Evolutionary conservation across 306 rosid species (phyloP), one percentile per base, ranked within the genome.

Genomic region (Psophocarpus tetragonolobus): DNA sequence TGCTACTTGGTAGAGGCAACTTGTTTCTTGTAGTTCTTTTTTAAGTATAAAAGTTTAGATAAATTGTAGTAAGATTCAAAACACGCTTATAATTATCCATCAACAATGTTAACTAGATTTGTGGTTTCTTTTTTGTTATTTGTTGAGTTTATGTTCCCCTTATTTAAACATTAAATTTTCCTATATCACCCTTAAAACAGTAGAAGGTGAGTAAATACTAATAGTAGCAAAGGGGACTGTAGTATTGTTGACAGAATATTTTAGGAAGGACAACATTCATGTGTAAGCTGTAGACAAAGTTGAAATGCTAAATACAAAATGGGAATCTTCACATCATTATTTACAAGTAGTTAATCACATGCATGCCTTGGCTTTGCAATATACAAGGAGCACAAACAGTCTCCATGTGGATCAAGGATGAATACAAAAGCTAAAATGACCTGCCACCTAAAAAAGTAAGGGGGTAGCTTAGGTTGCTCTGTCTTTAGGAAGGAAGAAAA

Each of bases 341-440:
- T 23, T 45, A 64, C 27, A 14, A 70, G 11, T 63, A 66, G 29
- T 81, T 74, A 82, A 82, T 78, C 84, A 78, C 82, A 74, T 68
- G 76, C 68, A 27, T 2, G 24, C 23, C 51, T 44, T 50, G 15
- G 45, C 24, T 68, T 51, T 73, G 51, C 20, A 68, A 67, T n/a
- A 76, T 78, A 69, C 79, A 77, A n/a, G 56, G 29, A 56, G 73
- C 74, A 85, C 82, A 69, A 74, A 62, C 69, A 81, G 73, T 62
- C 47, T 21, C 69, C 81, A 77, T 68, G 88, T 77, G 72, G 81
- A 81, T 68, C 68, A 44, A 60, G 74, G 88, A 62, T 71, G 65
- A 67, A 68, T 24, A 15, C 78, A 73, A 50, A 71, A 77, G 83
- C 74, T 13, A 81, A 73, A 4, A 63, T 78, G 84, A 69, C 82